phyloP scores from a whole-genome alignment of 495 filamentous ascomycete species.

The Penicillium taxi region DNA sequence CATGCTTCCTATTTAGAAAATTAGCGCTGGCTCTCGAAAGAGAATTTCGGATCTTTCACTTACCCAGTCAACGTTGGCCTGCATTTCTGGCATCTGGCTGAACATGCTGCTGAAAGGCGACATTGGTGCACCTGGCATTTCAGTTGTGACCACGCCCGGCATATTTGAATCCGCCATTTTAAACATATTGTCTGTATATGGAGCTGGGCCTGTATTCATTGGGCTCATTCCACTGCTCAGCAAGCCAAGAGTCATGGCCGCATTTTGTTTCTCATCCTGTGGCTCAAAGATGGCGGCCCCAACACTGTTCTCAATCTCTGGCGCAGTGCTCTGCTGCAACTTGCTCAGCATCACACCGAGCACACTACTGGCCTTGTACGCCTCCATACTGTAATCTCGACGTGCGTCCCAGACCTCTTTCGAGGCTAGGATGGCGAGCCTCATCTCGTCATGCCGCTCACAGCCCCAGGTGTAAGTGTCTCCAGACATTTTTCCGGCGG shows the following conservation, averaged over 20 bases:
- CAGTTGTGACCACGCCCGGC: constrained; percentile 29
- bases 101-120: constrained; percentile 52
- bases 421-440: constrained; percentile 60
- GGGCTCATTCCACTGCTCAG: constrained; percentile 64
- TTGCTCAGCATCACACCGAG: constrained; percentile 74
- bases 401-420: constrained; percentile 71
- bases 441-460: constrained; percentile 69
- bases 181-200: constrained; percentile 28
- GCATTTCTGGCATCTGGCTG: constrained; percentile 53
- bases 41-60: constrained; percentile 15
- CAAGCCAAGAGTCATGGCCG: constrained; percentile 77
- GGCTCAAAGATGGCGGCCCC: constrained; percentile 21
- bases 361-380: constrained; percentile 72
- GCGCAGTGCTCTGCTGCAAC: constrained; percentile 47
- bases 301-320: constrained; percentile 19
- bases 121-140: constrained; percentile 27
- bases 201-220: constrained; percentile 36
- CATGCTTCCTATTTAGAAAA: constrained; percentile 42
- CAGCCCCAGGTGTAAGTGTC: constrained; percentile 58
- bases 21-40: not conserved
- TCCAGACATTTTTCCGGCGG: constrained; percentile 33
- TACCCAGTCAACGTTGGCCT: constrained; percentile 73
- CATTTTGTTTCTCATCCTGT: constrained; percentile 48
- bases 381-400: constrained; percentile 72
- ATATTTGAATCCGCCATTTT: constrained; percentile 28